phyloP scores from a whole-genome alignment of 2,329 filamentous ascomycete species.

The Fusarium annulatum region DNA sequence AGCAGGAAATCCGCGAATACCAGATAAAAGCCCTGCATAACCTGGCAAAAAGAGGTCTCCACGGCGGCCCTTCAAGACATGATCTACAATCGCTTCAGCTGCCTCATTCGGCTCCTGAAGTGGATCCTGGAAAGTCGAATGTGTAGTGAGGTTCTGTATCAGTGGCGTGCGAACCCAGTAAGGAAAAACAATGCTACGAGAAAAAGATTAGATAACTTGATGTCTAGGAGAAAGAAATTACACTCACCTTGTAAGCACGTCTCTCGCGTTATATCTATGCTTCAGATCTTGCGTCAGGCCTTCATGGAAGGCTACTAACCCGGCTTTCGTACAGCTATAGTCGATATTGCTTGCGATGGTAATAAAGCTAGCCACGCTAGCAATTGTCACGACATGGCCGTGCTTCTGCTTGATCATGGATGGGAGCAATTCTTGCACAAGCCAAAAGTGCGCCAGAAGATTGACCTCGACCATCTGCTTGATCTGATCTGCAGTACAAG shows the following conservation, averaged over 20 bases:
- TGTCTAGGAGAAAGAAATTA: accelerated
- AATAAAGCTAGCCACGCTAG: background rate
- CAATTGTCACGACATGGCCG: background rate
- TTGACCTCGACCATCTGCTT: background rate
- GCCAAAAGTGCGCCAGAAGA: background rate
- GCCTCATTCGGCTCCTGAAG: background rate
- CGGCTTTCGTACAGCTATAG: background rate
- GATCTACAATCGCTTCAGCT: background rate
- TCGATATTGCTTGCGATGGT: background rate
- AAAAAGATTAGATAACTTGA: background rate
- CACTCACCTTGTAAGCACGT: background rate
- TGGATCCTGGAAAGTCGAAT: background rate
- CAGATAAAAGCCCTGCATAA: background rate
- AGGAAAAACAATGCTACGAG: background rate
- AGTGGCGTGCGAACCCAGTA: background rate
- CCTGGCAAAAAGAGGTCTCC: background rate
- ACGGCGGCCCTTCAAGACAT: background rate
- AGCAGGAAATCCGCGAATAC: background rate
- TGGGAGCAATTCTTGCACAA: background rate
- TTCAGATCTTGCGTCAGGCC: background rate
- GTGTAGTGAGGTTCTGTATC: background rate
- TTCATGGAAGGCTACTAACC: background rate
- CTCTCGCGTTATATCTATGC: background rate
- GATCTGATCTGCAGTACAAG: background rate
- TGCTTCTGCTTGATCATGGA: background rate